phyloP scores from a whole-genome alignment of 1,284 basidiomycete species.

The Stereum hirsutum region DNA sequence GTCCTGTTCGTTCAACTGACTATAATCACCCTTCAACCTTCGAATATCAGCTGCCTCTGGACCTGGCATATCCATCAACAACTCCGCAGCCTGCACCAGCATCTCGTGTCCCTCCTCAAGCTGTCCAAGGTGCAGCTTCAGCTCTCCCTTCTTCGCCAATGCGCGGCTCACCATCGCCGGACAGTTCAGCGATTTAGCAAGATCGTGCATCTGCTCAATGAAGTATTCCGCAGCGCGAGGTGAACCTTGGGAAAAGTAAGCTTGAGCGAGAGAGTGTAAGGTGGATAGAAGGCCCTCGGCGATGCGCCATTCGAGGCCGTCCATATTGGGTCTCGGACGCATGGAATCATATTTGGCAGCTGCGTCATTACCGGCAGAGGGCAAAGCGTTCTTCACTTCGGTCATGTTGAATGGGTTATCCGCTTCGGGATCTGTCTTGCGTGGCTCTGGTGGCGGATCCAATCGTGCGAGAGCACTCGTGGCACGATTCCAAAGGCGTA shows the following conservation, averaged over 20 bases:
- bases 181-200: conserved; percentile 60
- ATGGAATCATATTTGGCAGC: conserved; percentile 5
- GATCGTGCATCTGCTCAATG: conserved; percentile 58
- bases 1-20: conserved; percentile 35
- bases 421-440: conserved; percentile 24
- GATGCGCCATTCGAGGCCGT: conserved; percentile 67
- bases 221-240: conserved; percentile 80
- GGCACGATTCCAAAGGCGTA: conserved; percentile 77
- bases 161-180: conserved; percentile 58
- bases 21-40: conserved; percentile 54
- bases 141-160: conserved; percentile 54
- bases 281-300: conserved; percentile 60
- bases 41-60: conserved; percentile 55
- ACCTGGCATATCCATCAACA: conserved; percentile 35
- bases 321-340: conserved; percentile 26
- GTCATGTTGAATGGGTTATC: conserved; percentile 53
- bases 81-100: conserved; percentile 40
- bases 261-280: conserved; percentile 51
- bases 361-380: conserved; percentile 13
- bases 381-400: conserved; percentile 25
- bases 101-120: conserved; percentile 44
- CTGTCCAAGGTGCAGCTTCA: conserved; percentile 54
- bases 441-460: conserved; percentile 23
- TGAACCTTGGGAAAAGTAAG: conserved; percentile 67
- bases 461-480: conserved; percentile 63